These are phyloP conservation scores for Kwoniella mangroviensis DNA, from an alignment of 768 basidiomycete species.

Conservation along the genomic window DNA sequence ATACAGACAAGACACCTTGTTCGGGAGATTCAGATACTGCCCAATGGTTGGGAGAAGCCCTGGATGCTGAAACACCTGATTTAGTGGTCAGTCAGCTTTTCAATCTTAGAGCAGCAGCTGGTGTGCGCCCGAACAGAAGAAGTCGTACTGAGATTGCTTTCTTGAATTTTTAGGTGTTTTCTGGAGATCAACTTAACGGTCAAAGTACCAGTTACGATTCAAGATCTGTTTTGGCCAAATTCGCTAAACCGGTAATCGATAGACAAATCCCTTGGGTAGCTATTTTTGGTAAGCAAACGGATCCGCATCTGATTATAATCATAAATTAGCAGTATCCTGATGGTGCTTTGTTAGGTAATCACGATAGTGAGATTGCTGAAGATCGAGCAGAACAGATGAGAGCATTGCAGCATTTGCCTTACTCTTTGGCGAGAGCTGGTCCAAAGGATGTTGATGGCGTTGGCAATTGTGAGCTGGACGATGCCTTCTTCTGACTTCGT, in stretches of 20 bases:
- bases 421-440: conserved; percentile 78
- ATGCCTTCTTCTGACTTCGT: neutral
- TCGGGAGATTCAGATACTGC: conserved; percentile 77
- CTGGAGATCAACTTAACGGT: conserved; percentile 85
- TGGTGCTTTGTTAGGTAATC: conserved; percentile 66
- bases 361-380: conserved; percentile 64
- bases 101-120: neutral
- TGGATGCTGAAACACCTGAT: conserved; percentile 84
- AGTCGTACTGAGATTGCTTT: conserved; percentile 1
- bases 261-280: conserved; percentile 85
- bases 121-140: too few relatives aligned
- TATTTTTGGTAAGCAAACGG: conserved; percentile 68
- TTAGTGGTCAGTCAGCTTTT: conserved; percentile 64
- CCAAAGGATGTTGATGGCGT: conserved; percentile 84
- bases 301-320: neutral
- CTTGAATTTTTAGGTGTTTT: conserved; percentile 64
- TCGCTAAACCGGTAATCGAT: conserved; percentile 74
- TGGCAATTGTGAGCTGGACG: conserved; percentile 68
- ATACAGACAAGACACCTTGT: conserved; percentile 65
- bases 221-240: conserved; percentile 85
- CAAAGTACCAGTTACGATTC: conserved; percentile 89
- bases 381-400: conserved; percentile 69
- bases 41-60: conserved; percentile 70
- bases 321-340: neutral
- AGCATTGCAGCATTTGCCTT: conserved; percentile 75